Evolutionary conservation across 2,329 filamentous ascomycete genomes (phyloP), one percentile per base, ranked within the genome.

Genomic region (Cordyceps cateniannulata): DNA sequence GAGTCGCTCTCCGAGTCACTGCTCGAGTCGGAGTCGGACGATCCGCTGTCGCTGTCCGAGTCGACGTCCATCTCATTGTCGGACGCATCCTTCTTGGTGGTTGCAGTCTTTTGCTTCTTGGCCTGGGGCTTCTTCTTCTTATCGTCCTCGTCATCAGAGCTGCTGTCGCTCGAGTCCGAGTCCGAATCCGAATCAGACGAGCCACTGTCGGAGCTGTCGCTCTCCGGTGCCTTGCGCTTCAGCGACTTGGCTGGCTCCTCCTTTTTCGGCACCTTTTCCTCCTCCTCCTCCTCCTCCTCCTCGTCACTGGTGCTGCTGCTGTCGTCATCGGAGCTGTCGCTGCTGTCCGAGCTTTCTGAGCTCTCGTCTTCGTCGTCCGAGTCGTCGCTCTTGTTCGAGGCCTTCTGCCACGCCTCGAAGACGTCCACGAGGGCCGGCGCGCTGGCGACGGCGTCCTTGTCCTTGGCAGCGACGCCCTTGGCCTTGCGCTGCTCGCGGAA

Each of bases 391-490:
- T 69, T 72, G 62, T 64, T 67, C 59, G 63, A 52, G 60, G 69
- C 66, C 61, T 66, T 65, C 68, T 81, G 74, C 81, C 82, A 85
- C 22, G 73, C 70, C 66, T 79, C 72, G 67, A 80, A 85, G 38
- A 85, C 72, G 44, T 74, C 73, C 40, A 79, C 76, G 2, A 85
- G 76, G 4, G 79, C 70, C 58, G 61, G 29, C 1, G 59, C 25
- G 7, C 62, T 55, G 63, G 67, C 48, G 6, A 25, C 47, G 24
- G 48, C 48, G 22, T 51, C 55, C 56, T 59, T 59, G 51, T 63
- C 65, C 22, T 73, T 64, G 22, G 69, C 68, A 49, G 76, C 70
- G 77, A 77, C 81, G 55, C 78, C 79, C 65, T 81, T 80, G 73
- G 76, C 79, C 69, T 75, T 80, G 58, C 83, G 78, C 69, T 91